These are phyloP conservation scores for Chlorociboria aeruginascens DNA, from an alignment of 495 filamentous ascomycete species.

Conservation along the genomic window DNA sequence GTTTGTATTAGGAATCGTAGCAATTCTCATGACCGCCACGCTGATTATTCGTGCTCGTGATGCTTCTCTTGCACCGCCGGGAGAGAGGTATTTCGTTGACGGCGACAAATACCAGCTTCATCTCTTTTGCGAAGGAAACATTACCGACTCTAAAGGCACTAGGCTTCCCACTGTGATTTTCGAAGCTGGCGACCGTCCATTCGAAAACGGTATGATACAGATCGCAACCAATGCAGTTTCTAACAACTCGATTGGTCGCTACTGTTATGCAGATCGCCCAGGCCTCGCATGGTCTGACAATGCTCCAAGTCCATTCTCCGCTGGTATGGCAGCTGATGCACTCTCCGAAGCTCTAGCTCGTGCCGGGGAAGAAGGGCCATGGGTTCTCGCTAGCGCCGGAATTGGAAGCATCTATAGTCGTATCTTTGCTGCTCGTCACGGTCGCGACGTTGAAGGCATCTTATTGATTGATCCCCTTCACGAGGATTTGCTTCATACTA, in stretches of 20 bases:
- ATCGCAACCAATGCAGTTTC: constrained; percentile 53
- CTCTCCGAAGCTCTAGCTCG: constrained; percentile 72
- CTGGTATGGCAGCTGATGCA: constrained; percentile 77
- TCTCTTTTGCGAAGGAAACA: constrained; percentile 66
- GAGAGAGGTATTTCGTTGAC: constrained; percentile 66
- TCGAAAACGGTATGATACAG: constrained; percentile 63
- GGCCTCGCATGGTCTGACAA: constrained; percentile 87
- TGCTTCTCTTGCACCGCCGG: constrained; percentile 54
- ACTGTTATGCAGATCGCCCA: constrained; percentile 93
- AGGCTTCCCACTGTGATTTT: constrained; percentile 60
- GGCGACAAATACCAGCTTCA: constrained; percentile 75
- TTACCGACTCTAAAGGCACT: constrained; percentile 31
- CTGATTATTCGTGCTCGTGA: constrained; percentile 69
- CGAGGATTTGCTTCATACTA: constrained; percentile 61
- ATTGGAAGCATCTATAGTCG: constrained; percentile 78
- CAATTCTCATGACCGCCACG: constrained; percentile 64
- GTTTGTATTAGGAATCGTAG: constrained; percentile 48
- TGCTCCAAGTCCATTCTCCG: constrained; percentile 83
- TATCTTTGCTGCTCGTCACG: constrained; percentile 75
- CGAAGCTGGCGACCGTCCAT: constrained; percentile 67
- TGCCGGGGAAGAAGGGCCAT: constrained; percentile 76
- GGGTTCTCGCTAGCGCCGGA: constrained; percentile 53
- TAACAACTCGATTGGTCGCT: constrained; percentile 68
- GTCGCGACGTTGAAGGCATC: constrained; percentile 57
- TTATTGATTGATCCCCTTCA: constrained; percentile 81